A percentile compares a stretch with the other conserved stretches of the same genome.
phyloP scores from a whole-genome alignment of 176 grass and related monocot species.

The Saccharum spontaneum region DNA sequence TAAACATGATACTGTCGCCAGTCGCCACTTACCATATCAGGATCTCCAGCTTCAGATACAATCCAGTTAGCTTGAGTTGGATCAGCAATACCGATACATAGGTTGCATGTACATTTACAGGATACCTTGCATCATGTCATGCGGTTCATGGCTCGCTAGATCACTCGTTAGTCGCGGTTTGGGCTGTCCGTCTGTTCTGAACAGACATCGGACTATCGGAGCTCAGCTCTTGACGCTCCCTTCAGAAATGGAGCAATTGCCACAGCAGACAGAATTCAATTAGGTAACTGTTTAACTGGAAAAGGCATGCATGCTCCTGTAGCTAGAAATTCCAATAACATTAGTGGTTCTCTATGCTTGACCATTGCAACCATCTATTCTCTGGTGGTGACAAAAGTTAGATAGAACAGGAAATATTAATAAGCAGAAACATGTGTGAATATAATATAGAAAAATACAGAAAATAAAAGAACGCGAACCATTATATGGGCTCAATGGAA shows the following conservation, averaged over 20 bases:
- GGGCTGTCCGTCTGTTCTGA: conserved; percentile 32
- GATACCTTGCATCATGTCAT: not conserved
- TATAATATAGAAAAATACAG: too few relatives aligned
- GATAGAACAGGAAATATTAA: not conserved
- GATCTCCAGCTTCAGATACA: conserved; percentile 16
- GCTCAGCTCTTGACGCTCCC: conserved; percentile 63
- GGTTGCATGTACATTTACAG: not conserved
- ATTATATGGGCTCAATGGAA: not conserved
- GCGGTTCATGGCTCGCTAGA: not conserved
- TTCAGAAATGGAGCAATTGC: conserved; percentile 40
- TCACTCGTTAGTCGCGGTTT: not conserved
- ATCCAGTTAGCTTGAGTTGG: not conserved
- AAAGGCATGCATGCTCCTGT: not conserved
- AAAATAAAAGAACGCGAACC: too few relatives aligned
- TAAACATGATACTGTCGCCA: conserved; percentile 22
- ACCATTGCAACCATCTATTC: not conserved
- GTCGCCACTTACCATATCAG: conserved; percentile 25
- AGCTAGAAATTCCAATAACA: not conserved
- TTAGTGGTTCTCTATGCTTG: not conserved
- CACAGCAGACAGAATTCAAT: not conserved
- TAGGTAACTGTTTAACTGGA: not conserved
- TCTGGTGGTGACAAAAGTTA: not conserved
- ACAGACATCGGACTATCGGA: conserved; percentile 53
- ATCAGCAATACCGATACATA: not conserved
- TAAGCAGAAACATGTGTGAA: not conserved